A percentile compares a stretch with the other conserved stretches of the same genome.
These are phyloP conservation scores for Friedmanniomyces simplex DNA, from an alignment of 495 filamentous ascomycete genomes.

Conservation along the genomic window DNA sequence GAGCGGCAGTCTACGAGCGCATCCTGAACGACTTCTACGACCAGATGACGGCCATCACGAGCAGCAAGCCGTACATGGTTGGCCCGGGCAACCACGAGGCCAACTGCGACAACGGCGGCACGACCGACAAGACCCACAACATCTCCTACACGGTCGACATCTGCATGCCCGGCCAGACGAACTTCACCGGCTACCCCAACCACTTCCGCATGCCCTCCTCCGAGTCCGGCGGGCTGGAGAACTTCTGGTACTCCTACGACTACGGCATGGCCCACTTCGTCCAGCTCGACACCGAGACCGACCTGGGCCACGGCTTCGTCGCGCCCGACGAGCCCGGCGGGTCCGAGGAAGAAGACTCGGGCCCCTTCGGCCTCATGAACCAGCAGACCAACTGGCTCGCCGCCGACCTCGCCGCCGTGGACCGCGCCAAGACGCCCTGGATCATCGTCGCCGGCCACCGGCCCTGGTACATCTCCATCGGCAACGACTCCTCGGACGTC, in stretches of 20 bases:
- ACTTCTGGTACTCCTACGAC: constrained; percentile 21
- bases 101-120: constrained; percentile 33
- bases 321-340: constrained; percentile 10
- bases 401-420: constrained; percentile 14
- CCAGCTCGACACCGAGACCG: constrained; percentile 18
- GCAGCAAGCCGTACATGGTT: constrained; percentile 43
- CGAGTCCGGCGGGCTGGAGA: constrained; percentile 8
- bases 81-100: constrained; percentile 48
- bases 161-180: constrained; percentile 45
- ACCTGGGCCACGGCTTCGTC: constrained; percentile 15
- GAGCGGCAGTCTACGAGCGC: constrained; percentile 38
- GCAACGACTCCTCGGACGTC: constrained; percentile 22
- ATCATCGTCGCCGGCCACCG: constrained; percentile 49
- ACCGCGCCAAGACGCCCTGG: constrained; percentile 42
- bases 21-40: constrained; percentile 48
- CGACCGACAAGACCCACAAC: constrained; percentile 4
- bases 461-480: constrained; percentile 46
- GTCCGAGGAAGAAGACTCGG: not conserved
- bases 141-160: constrained; percentile 22
- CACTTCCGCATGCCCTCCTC: constrained; percentile 19
- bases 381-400: constrained; percentile 17
- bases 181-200: constrained; percentile 19
- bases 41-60: constrained; percentile 38
- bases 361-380: constrained; percentile 6
- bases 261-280: constrained; percentile 17